Evolutionary conservation across 2,329 filamentous ascomycete species (phyloP).

Genomic region (Tolypocladium cylindrosporum): DNA sequence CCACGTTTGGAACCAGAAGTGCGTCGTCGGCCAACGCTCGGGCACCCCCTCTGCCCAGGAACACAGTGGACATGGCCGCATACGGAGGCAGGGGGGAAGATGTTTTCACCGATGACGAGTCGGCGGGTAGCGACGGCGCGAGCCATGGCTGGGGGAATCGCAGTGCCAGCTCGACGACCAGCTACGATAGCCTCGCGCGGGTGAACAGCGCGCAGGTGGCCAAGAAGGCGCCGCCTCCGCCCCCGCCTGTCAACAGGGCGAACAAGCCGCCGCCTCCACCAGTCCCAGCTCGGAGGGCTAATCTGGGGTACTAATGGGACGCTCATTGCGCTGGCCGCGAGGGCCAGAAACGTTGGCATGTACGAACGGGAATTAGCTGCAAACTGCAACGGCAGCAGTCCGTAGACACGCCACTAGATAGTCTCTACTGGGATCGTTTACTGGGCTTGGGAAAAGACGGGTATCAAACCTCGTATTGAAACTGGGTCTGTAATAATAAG

Average conservation of each 20-base stretch:
- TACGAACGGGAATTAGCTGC: not conserved
- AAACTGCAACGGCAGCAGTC: not conserved
- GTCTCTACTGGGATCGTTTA: not conserved
- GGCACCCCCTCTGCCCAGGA: conserved; percentile 32
- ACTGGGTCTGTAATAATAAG: not conserved
- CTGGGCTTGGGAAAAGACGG: not conserved
- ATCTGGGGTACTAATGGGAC: conserved; percentile 7
- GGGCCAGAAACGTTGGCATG: not conserved
- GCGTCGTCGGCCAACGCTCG: conserved; percentile 11
- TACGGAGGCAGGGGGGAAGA: conserved; percentile 27
- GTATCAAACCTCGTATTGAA: not conserved
- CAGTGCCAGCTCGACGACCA: conserved; percentile 45
- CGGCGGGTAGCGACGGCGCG: conserved; percentile 37
- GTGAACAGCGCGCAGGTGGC: conserved; percentile 13
- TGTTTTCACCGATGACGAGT: conserved; percentile 40
- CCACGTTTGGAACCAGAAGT: conserved; percentile 26
- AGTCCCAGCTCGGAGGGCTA: conserved; percentile 20
- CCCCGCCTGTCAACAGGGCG: conserved; percentile 37
- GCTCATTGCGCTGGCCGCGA: not conserved
- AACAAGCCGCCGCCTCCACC: conserved; percentile 27
- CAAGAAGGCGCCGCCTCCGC: conserved; percentile 46
- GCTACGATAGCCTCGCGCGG: conserved; percentile 37
- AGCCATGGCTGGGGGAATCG: conserved; percentile 41
- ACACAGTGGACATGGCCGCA: conserved; percentile 24
- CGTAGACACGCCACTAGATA: not conserved